Conservation (phyloP, 2,329 filamentous ascomycete species). For the Monilinia aucupariae region DNA sequence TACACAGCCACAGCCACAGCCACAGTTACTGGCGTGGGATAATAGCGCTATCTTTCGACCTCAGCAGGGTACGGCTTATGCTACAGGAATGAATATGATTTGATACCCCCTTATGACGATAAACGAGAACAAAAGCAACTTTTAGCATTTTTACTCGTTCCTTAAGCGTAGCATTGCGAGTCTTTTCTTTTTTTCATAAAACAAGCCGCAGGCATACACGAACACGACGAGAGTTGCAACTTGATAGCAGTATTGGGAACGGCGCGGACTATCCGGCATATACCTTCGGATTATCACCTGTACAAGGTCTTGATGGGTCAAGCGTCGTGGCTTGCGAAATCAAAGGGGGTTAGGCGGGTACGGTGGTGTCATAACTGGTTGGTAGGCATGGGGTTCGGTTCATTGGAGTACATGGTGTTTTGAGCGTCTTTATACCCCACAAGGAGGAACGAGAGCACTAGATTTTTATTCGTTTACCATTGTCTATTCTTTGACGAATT, state of each 20-base stretch:
- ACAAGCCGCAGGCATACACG: no score
- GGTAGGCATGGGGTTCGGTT: neutral
- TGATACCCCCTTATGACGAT: neutral
- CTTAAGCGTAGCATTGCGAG: no score
- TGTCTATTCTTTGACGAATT: neutral
- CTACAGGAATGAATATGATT: neutral
- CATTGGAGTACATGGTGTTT: neutral
- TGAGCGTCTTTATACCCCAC: neutral
- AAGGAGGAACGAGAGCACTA: conserved; percentile 1
- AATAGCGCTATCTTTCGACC: neutral
- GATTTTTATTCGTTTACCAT: neutral
- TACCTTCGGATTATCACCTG: no score
- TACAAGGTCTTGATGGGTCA: no score
- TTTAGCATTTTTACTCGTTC: no score
- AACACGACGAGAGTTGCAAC: no score
- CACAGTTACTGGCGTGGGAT: neutral
- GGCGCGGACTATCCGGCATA: no score
- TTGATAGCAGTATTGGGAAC: no score
- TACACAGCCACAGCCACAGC: neutral
- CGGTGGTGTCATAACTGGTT: neutral
- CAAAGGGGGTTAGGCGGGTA: neutral
- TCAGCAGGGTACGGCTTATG: neutral
- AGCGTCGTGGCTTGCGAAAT: neutral
- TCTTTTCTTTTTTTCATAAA: no score
- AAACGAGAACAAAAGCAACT: no score